Conservation (phyloP, 2,329 filamentous ascomycete species). For the Sarocladium strictum region DNA sequence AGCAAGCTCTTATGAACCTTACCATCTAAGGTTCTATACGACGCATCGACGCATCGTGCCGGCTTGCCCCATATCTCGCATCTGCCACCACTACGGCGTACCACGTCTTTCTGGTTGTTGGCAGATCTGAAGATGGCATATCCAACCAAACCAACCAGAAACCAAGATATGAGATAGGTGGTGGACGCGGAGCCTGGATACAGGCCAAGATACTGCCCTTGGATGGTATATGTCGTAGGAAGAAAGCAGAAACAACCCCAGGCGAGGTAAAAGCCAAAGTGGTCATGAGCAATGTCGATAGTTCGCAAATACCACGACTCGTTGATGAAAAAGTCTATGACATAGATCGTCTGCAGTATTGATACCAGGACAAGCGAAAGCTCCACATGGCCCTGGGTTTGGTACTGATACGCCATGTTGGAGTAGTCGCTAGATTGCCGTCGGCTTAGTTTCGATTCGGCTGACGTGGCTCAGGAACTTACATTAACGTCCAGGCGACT, state of each 20-base stretch:
- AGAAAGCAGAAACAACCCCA: slow-evolving; percentile 41
- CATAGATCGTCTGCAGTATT: slow-evolving; percentile 37
- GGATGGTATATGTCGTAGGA: slow-evolving; percentile 39
- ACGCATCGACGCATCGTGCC: slow-evolving; percentile 30
- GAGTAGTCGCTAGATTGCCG: slow-evolving; percentile 20
- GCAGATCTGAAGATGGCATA: slow-evolving; percentile 38
- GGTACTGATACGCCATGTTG: slow-evolving; percentile 32
- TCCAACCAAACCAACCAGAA: slow-evolving; percentile 20
- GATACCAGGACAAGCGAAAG: slow-evolving; percentile 33
- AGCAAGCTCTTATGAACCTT: slow-evolving; percentile 27
- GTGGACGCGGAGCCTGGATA: slow-evolving; percentile 29
- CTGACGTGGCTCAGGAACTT: slow-evolving; percentile 9
- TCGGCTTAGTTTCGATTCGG: slow-evolving; percentile 9
- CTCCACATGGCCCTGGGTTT: slow-evolving; percentile 30
- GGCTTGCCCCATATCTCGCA: slow-evolving; percentile 37
- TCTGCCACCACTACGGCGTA: slow-evolving; percentile 30
- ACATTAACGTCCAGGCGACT: slow-evolving; percentile 41
- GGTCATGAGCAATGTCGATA: slow-evolving; percentile 37
- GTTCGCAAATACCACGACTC: slow-evolving; percentile 43
- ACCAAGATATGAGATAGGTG: slow-evolving; percentile 17
- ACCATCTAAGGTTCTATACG: slow-evolving; percentile 36
- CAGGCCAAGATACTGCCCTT: slow-evolving; percentile 38
- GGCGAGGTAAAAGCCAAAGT: slow-evolving; percentile 37
- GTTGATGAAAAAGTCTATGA: slow-evolving; percentile 43
- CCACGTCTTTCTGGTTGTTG: slow-evolving; percentile 38